phyloP scores from a whole-genome alignment of 495 filamentous ascomycete species.

The Cetradonia linearis region DNA sequence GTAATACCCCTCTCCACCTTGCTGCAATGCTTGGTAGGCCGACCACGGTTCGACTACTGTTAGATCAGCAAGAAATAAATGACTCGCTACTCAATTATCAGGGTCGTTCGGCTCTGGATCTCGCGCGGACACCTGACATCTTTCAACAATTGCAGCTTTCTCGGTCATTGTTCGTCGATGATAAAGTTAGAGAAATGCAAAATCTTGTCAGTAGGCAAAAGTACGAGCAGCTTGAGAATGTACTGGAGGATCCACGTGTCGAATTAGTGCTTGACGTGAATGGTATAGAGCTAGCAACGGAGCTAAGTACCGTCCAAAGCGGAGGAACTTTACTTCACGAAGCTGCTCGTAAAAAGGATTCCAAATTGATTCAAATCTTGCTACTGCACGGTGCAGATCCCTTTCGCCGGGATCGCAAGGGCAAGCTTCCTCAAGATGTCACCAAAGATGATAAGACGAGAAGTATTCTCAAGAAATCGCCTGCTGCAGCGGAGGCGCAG shows the following conservation, averaged over 20 bases:
- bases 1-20: constrained; percentile 86
- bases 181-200: constrained; percentile 72
- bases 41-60: constrained; percentile 66
- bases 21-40: constrained; percentile 72
- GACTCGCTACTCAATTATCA: constrained; percentile 85
- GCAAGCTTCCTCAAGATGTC: constrained; percentile 90
- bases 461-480: constrained; percentile 82
- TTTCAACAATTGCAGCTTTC: constrained; percentile 92
- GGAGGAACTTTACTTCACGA: constrained; percentile 91
- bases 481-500: constrained; percentile 87
- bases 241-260: constrained; percentile 75
- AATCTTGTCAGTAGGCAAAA: constrained; percentile 57
- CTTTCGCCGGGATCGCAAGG: constrained; percentile 87
- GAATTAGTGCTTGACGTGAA: constrained; percentile 84
- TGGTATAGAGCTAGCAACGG: constrained; percentile 73
- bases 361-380: constrained; percentile 73
- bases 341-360: constrained; percentile 77
- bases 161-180: constrained; percentile 80
- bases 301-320: constrained; percentile 58
- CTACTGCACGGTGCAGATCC: constrained; percentile 95
- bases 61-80: constrained; percentile 72
- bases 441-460: constrained; percentile 89
- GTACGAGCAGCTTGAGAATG: constrained; percentile 64
- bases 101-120: constrained; percentile 76
- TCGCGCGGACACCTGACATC: constrained; percentile 83